Percentiles rank a stretch among this genome's conserved stretches.
phyloP scores from a whole-genome alignment of 768 basidiomycete genomes.

The Tephrocybe rancida region DNA sequence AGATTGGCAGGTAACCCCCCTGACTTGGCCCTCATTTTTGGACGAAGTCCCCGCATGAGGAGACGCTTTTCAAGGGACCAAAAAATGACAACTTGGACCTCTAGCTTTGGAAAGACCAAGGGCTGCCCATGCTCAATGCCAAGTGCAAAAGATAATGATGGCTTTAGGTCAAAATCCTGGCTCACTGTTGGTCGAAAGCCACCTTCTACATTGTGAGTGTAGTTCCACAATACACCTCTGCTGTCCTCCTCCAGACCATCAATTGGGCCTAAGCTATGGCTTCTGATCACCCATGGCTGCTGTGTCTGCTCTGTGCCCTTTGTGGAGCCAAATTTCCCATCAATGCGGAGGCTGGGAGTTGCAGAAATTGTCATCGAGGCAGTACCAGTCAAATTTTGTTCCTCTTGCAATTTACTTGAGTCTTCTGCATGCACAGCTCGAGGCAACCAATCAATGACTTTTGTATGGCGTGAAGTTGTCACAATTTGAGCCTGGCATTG shows the following conservation, averaged over 20 bases:
- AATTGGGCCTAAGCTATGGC: background rate
- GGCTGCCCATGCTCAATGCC: background rate
- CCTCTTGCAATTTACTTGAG: background rate
- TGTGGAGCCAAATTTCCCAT: background rate
- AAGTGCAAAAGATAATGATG: background rate
- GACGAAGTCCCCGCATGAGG: background rate
- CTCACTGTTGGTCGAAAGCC: background rate
- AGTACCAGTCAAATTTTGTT: background rate
- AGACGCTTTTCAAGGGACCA: slow-evolving; percentile 1
- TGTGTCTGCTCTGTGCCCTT: background rate
- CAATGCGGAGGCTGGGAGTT: background rate
- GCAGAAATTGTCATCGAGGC: background rate
- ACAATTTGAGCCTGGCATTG: background rate
- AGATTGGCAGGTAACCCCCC: background rate
- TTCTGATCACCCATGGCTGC: background rate
- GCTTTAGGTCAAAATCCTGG: background rate
- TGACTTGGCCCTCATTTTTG: background rate
- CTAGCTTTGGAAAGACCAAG: background rate
- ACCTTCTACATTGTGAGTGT: background rate
- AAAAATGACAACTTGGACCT: background rate
- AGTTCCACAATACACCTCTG: background rate
- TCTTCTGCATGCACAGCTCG: background rate
- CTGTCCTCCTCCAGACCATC: background rate
- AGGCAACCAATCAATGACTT: background rate
- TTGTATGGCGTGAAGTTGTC: background rate